Base-by-base conservation (phyloP, 495 filamentous ascomycete genomes). In the Sporormia fimetaria region DNA sequence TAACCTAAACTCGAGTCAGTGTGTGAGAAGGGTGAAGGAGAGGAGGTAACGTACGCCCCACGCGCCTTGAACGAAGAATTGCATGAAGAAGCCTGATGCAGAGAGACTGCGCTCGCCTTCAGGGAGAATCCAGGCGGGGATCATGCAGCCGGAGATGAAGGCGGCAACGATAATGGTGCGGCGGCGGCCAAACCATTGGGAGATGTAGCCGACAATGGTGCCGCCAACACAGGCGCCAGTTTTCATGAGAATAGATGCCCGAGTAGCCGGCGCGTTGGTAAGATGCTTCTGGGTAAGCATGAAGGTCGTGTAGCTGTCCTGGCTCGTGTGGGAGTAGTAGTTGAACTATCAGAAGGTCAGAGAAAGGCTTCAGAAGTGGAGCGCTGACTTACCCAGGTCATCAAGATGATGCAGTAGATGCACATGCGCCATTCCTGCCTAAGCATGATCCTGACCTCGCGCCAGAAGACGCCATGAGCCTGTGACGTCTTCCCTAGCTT, bases 281-380 rank as follows among this genome's bases (percentile, higher is more conserved):
- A 87, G 66, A 30, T 73, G 70, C 57, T 85, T 84, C 25, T 78
- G 67, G 9, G 69, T 68, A 11, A 73, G 61, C 70, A 83, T 75
- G 53, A 83, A 83, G 5, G 81, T 86, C 2, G 79, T 83, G 58
- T 85, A 87, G 44, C 69, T 76, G 57, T 86, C 81, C 55, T 83
- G 80, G 11, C 70, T 74, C 5, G 76, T 76, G 56, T 82, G 76
- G 37, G 69, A 73, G 58, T 77, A 75, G 58, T 65, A 71, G 62
- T 67, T 74, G 58, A 70, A 55, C 74, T 51, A 17, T n/a, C n/a
- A n/a, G n/a, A n/a, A n/a, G n/a, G n/a, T n/a, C n/a, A n/a, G n/a
- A n/a, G n/a, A n/a, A n/a, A n/a, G n/a, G n/a, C n/a, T n/a, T n/a
- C n/a, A 3, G n/a, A 14, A 24, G 17, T 28, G 17, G 5, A 15